Conservation (phyloP, 1,139 yeast genomes). For the Yamadazyma aaseri region DNA sequence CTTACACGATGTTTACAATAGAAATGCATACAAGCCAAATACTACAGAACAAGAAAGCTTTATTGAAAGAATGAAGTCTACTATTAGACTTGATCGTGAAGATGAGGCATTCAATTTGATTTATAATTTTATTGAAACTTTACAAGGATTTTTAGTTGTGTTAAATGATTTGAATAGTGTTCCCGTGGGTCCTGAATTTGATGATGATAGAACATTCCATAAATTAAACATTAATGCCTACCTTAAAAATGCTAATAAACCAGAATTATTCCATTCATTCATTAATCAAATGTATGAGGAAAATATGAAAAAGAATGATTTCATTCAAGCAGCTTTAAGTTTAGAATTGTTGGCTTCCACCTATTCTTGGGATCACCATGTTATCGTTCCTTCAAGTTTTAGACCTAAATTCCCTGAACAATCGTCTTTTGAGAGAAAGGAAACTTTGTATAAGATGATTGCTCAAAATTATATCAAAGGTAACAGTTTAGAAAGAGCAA, state of each 20-base stretch:
- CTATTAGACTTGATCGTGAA: conserved; percentile 58
- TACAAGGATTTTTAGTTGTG: conserved; percentile 63
- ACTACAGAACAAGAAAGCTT: conserved; percentile 54
- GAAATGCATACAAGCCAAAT: conserved; percentile 56
- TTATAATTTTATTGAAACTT: conserved; percentile 51
- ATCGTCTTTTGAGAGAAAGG: conserved; percentile 79
- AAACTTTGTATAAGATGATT: conserved; percentile 65
- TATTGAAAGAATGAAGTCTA: conserved; percentile 48
- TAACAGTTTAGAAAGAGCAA: conserved; percentile 72
- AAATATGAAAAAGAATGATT: conserved; percentile 59
- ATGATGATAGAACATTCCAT: conserved; percentile 83
- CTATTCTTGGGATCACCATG: conserved; percentile 71
- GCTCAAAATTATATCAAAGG: conserved; percentile 74
- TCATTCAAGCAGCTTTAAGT: conserved; percentile 81
- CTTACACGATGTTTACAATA: conserved; percentile 62
- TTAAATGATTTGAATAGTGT: conserved; percentile 69
- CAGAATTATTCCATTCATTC: conserved; percentile 77
- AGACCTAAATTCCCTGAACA: conserved; percentile 79
- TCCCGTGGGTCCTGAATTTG: conserved; percentile 81
- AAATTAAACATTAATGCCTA: conserved; percentile 74
- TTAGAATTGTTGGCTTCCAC: conserved; percentile 77
- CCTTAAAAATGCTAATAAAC: conserved; percentile 74
- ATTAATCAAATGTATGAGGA: conserved; percentile 73
- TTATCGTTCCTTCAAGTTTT: conserved; percentile 52
- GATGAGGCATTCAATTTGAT: conserved; percentile 63